Base-by-base conservation (phyloP, 1,139 yeast genomes). In the Kluyveromyces sp. region DNA sequence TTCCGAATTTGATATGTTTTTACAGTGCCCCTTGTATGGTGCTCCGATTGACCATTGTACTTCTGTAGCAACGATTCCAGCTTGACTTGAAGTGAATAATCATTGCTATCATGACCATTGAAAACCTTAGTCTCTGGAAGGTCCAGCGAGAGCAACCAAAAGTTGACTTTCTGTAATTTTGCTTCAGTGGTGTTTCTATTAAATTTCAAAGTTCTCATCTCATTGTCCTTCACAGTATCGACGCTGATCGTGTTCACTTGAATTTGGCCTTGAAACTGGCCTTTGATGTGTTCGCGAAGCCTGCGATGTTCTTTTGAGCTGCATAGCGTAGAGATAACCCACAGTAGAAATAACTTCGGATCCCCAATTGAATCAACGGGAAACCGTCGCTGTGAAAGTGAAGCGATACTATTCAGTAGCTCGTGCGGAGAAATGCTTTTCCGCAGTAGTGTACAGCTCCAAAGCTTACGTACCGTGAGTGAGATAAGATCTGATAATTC, bases 381-480 rank as follows among this genome's bases (percentile, higher is more conserved):
- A 53, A 74, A 75, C 36, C 61, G 57, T 46, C 71, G 72, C 39
- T 70, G 69, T 0, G 81, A 70, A 15, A 57, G 46, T 1, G 63
- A 52, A 1, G 74, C 62, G 2, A 81, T 61, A 44, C 63, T 65
- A 49, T 77, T 80, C 40, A 81, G 60, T 12, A 84, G 64, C 41
- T 80, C 86, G 53, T 77, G 83, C 0, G 88, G 83, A 0, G 92
- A 78, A 2, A 83, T 69, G 56, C 82, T 87, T 2, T 71, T 62
- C 48, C 74, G 74, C 58, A 78, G 79, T 19, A 83, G 66, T 36
- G 65, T 63, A 1, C 73, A 67, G 4, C 81, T 81, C 92, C 92
- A 85, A 4, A 82, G 42, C 49, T 79, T 80, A 46, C 82, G 69
- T 0, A 75, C 55, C 22, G 83, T 59, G n/a, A 70, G 50, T 1